Evolutionary conservation across 2,329 filamentous ascomycete species (phyloP).

Genomic region (Albophoma yamanashiensis): DNA sequence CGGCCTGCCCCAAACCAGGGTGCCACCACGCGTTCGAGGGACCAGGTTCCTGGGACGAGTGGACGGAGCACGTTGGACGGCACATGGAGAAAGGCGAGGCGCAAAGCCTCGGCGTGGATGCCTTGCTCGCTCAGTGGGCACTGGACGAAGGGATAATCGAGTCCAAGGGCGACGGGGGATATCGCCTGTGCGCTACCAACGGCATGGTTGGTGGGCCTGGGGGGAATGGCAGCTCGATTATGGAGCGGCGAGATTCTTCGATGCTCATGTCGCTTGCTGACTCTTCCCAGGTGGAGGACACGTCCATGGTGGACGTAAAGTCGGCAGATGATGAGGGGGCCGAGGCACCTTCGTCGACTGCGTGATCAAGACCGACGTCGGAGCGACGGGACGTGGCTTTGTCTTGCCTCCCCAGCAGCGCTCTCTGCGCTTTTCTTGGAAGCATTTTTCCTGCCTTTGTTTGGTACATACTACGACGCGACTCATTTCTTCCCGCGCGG

Average conservation of each 20-base stretch:
- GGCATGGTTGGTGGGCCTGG: conserved; percentile 10
- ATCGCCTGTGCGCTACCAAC: conserved; percentile 31
- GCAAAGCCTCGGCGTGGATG: conserved; percentile 44
- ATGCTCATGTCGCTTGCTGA: conserved; percentile 7
- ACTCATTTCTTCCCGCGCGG: not conserved
- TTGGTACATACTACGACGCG: not conserved
- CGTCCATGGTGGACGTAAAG: conserved; percentile 12
- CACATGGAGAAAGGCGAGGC: conserved; percentile 73
- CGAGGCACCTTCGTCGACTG: not conserved
- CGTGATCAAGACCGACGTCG: not conserved
- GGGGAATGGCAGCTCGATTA: conserved; percentile 2
- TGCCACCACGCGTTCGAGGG: conserved; percentile 65
- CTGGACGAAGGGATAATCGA: conserved; percentile 55
- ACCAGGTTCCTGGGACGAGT: conserved; percentile 70
- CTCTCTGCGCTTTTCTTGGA: not conserved
- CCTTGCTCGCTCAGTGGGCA: conserved; percentile 49
- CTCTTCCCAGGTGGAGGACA: conserved; percentile 10
- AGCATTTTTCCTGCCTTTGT: not conserved
- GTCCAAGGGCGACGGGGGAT: conserved; percentile 42
- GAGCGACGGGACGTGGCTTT: not conserved
- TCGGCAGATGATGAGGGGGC: conserved; percentile 15
- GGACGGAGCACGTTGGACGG: conserved; percentile 83
- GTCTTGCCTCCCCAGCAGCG: not conserved
- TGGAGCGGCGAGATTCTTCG: conserved; percentile 17
- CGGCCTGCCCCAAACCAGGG: conserved; percentile 60